Base-by-base conservation (phyloP, 2,329 filamentous ascomycete genomes). In the Dothideomycetes sp. region DNA sequence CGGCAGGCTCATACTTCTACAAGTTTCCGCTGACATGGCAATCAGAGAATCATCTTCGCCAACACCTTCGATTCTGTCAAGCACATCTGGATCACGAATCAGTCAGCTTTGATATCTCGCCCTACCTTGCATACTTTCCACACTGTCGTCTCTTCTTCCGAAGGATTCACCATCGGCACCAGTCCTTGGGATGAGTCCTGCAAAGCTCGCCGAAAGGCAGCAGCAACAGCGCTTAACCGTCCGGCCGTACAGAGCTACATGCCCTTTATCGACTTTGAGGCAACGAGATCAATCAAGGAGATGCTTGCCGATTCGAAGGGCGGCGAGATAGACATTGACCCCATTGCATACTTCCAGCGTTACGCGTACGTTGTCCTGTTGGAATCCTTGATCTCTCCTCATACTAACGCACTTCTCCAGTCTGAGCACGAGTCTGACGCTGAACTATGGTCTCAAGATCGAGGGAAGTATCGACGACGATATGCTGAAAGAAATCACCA, bases 171-270 rank as follows among this genome's bases (percentile, higher is more conserved):
- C 0, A 86, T 91, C 46, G 84, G 84, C 1, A 86, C 84, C 0
- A 87, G 82, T 0, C 84, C 84, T 0, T 91, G 84, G 80, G 82
- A 88, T 47, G 83, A 86, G 36, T 84, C 78, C 2, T 85, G 82
- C 63, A 89, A 88, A 59, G 68, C 71, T 17, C 73, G 83, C 8
- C 75, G 84, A 47, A 88, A 86, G 64, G 83, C 82, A 0, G 84
- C 83, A 1, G 83, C 81, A 4, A 86, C 83, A 0, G 83, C 84
- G 0, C 69, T 89, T 16, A 88, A 88, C 57, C 73, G 80, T 0
- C 82, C 83, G 0, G 78, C 83, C 0, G 75, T 84, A 1, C 80
- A 85, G 53, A 79, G 78, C 0, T 89, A 89, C 57, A 82, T 87
- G 75, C 83, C 84, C 0, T 84, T 87, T 50, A 78, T 89, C 36